Percentiles rank a stretch among this genome's conserved stretches.
phyloP scores from a whole-genome alignment of 2,329 filamentous ascomycete genomes.

The Alternaria sp. region DNA sequence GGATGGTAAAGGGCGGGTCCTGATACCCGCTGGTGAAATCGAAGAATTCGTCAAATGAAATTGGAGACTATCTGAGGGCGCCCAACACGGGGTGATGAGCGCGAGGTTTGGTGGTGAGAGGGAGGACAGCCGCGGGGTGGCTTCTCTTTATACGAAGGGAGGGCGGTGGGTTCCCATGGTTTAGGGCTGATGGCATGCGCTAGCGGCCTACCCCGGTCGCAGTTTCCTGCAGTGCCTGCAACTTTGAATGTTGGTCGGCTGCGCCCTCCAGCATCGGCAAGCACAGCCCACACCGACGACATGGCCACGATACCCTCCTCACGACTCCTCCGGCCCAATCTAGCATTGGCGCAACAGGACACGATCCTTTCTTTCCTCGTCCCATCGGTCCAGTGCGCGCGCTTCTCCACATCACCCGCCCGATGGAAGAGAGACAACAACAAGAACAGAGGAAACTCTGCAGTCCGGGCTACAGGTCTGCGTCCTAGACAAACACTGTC shows the following conservation, averaged over 20 bases:
- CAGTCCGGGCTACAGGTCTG: constrained; percentile 76
- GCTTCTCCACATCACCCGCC: constrained; percentile 61
- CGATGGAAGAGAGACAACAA: constrained; percentile 76
- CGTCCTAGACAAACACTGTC: constrained; percentile 74
- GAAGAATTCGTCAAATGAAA: constrained; percentile 50
- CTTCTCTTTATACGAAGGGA: constrained; percentile 31
- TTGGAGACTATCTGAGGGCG: constrained; percentile 44
- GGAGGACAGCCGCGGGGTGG: constrained; percentile 25
- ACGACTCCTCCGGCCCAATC: constrained; percentile 38
- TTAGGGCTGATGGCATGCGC: constrained; percentile 11
- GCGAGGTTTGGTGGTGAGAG: constrained; percentile 37
- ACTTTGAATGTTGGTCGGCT: constrained; percentile 23
- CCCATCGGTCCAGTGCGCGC: constrained; percentile 36
- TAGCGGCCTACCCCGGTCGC: constrained; percentile 20
- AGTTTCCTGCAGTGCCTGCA: constrained; percentile 26
- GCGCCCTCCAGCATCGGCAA: constrained; percentile 17
- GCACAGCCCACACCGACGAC: constrained; percentile 24
- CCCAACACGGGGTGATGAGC: constrained; percentile 50
- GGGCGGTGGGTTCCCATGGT: constrained; percentile 2
- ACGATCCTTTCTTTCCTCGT: constrained; percentile 38
- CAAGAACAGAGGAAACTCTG: constrained; percentile 81
- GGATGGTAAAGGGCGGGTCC: constrained; percentile 45
- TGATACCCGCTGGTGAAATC: constrained; percentile 48
- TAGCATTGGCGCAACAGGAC: constrained; percentile 28
- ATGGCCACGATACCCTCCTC: constrained; percentile 44